A percentile compares a stretch with the other conserved stretches of the same genome.
These are phyloP conservation scores for Piper longum DNA, from an alignment of 164 flowering plant genomes.

Conservation along the genomic window DNA sequence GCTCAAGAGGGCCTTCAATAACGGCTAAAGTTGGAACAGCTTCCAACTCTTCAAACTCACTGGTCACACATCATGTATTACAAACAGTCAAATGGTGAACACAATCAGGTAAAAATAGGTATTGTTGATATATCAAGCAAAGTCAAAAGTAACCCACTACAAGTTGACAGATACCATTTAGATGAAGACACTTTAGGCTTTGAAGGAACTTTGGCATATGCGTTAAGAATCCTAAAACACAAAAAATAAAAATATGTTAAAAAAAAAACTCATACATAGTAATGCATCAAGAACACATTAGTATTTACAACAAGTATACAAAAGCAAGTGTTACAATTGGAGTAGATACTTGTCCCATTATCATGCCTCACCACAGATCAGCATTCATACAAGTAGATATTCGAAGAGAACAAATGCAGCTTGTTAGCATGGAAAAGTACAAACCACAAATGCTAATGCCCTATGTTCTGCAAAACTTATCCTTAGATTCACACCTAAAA, in stretches of 20 bases:
- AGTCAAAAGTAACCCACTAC: neutral
- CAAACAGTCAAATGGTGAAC: neutral
- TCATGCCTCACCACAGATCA: too few relatives aligned
- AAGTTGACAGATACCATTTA: conserved; percentile 35
- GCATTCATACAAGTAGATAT: too few relatives aligned
- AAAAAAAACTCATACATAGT: neutral
- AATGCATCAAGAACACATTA: too few relatives aligned
- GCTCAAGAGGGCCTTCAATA: conserved; percentile 90
- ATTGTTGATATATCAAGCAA: neutral
- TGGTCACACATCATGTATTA: conserved; percentile 10
- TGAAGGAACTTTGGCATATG: conserved; percentile 68
- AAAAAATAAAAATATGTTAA: neutral
- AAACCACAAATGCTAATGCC: too few relatives aligned
- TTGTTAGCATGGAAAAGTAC: too few relatives aligned
- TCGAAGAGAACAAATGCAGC: too few relatives aligned
- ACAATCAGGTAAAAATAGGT: neutral
- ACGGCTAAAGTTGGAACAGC: conserved; percentile 77
- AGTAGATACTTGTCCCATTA: too few relatives aligned
- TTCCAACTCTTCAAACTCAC: conserved; percentile 90
- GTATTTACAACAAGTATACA: too few relatives aligned
- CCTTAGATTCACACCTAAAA: too few relatives aligned
- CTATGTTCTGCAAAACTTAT: too few relatives aligned
- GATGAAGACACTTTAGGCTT: conserved; percentile 45
- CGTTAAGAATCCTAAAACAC: conserved; percentile 60
- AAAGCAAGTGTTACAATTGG: too few relatives aligned